Evolutionary conservation across 192 early-diverging fungal species (phyloP).

Genomic region (Haplosporangium gracile): DNA sequence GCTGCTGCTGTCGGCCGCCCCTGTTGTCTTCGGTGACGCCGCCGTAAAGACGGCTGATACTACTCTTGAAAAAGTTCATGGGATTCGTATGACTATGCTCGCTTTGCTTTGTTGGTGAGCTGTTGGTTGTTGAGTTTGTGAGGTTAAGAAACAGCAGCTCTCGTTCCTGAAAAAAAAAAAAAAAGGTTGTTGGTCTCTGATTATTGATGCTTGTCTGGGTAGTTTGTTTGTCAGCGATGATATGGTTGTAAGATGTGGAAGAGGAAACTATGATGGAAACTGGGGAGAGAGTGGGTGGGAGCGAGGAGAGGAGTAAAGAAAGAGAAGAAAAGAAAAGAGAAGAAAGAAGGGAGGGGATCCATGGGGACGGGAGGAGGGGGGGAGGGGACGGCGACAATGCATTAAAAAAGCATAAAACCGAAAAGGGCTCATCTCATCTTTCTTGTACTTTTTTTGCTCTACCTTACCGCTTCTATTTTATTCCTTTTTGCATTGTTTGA

Average conservation of each 20-base stretch:
- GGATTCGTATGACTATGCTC: background rate
- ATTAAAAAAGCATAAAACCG: background rate
- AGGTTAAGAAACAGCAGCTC: background rate
- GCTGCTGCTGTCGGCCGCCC: background rate
- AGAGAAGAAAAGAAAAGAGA: background rate
- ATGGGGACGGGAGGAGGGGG: background rate
- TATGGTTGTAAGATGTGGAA: background rate
- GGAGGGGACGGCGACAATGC: no score
- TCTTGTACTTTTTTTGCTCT: background rate
- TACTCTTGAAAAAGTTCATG: background rate
- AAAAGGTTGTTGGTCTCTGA: slow-evolving; percentile 7
- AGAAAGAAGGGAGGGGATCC: background rate
- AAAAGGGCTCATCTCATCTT: background rate
- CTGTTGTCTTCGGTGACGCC: background rate
- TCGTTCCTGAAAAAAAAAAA: background rate
- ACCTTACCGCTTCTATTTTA: background rate
- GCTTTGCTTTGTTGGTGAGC: no score
- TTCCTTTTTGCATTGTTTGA: background rate
- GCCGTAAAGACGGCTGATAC: background rate
- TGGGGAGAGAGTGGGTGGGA: background rate
- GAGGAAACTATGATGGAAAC: slow-evolving; percentile 7
- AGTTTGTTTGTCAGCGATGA: background rate
- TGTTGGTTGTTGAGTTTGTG: background rate
- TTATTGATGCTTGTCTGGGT: background rate
- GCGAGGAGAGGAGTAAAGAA: background rate